These are phyloP conservation scores for Oropetium thomaeum DNA, from an alignment of 176 grass and related monocot genomes.

Conservation along the genomic window DNA sequence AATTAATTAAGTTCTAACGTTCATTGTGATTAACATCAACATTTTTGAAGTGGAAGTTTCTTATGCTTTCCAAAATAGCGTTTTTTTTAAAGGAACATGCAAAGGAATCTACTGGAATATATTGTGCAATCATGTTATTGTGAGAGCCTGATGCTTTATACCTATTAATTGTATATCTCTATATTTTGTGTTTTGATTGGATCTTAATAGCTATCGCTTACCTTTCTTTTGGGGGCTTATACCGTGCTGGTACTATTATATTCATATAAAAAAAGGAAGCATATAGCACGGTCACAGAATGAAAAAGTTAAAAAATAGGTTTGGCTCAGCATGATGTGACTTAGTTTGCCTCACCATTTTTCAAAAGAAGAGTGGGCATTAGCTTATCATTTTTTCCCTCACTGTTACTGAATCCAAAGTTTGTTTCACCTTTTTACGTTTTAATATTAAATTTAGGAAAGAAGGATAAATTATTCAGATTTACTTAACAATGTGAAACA, in stretches of 20 bases:
- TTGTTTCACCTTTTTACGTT: background rate
- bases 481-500: background rate
- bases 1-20: conserved; percentile 20
- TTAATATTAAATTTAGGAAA: conserved; percentile 3
- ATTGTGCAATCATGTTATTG: conserved; percentile 6
- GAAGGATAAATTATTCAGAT: background rate
- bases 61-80: conserved; percentile 15
- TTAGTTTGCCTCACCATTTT: conserved; percentile 12
- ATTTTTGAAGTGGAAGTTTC: conserved; percentile 23
- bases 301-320: background rate
- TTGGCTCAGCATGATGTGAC: background rate
- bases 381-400: background rate
- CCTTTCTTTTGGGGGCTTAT: background rate
- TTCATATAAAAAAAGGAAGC: background rate
- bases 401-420: background rate
- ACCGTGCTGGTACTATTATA: background rate
- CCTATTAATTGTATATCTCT: background rate
- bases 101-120: conserved; percentile 6
- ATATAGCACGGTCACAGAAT: background rate
- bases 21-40: background rate
- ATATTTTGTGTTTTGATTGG: background rate
- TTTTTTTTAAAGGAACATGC: background rate
- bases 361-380: background rate
- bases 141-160: conserved; percentile 1
- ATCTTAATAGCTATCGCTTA: background rate